phyloP scores from a whole-genome alignment of 225 moss, liverwort and hornwort genomes.

The Bryoerythrophyllum caledonicum region DNA sequence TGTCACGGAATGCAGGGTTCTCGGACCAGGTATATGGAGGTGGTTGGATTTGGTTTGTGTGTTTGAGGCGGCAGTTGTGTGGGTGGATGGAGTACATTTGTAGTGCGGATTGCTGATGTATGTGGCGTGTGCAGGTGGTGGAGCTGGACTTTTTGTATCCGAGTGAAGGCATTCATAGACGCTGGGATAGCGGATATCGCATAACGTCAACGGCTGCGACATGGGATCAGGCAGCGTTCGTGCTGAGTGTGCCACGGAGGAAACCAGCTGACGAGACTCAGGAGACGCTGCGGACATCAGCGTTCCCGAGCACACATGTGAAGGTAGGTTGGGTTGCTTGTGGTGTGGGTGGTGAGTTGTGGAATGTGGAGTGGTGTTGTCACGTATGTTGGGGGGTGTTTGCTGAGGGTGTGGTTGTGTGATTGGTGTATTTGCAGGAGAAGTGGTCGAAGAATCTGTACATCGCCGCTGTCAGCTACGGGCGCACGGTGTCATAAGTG shows the following conservation, averaged over 20 bases:
- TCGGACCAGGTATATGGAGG: constrained; percentile 71
- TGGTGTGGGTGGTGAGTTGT: too few species aligned
- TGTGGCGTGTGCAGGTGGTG: constrained; percentile 61
- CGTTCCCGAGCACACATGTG: constrained; percentile 87
- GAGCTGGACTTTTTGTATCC: constrained; percentile 98
- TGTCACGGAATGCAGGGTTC: constrained; percentile 98
- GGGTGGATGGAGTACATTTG: too few species aligned
- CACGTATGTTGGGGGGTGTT: too few species aligned
- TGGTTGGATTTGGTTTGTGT: too few species aligned
- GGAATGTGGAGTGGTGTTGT: too few species aligned
- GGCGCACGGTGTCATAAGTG: constrained; percentile 91
- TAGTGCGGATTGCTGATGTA: neutral
- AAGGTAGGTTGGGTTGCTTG: constrained; percentile 44
- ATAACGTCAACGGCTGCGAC: constrained; percentile 99
- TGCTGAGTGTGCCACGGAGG: constrained; percentile 91
- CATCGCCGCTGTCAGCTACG: constrained; percentile 98
- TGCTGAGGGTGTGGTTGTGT: neutral
- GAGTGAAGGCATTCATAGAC: constrained; percentile 95
- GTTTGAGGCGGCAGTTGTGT: too few species aligned
- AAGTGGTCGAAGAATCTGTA: constrained; percentile 99
- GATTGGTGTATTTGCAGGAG: constrained; percentile 45
- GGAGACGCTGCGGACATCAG: constrained; percentile 97
- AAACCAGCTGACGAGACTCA: constrained; percentile 98
- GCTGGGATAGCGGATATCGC: constrained; percentile 99
- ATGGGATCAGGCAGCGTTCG: constrained; percentile 99